Evolutionary conservation across 1,284 basidiomycete genomes (phyloP), one percentile per base, ranked within the genome.

Genomic region (Trichosporon coremiiforme): DNA sequence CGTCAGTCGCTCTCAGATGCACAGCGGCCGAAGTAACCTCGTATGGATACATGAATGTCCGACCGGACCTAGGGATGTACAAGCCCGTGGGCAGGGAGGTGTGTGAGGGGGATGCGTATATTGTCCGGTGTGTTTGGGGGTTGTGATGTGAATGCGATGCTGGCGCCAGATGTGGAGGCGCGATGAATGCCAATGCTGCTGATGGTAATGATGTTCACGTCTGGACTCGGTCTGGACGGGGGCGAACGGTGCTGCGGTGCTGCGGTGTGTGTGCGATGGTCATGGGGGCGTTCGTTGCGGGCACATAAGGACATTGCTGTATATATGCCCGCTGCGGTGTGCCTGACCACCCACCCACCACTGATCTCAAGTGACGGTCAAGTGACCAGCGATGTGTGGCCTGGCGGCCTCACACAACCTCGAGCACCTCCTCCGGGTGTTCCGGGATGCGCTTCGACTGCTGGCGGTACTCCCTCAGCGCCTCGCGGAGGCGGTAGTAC

Each of bases 401-500:
- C 36, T 38, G 36, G 2, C 47, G 22, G 47, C 47, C 47, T 53
- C n/a, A 53, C 6, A 53, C 47, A 6, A 53, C 47, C 47, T 53
- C 47, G 20, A 53, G 8, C 47, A 53, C 20, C 47, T 53, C 47
- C 47, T 53, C 47, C 3, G 47, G 47, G n/a, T n/a, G n/a, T 22
- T 53, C 47, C 20, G 47, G 47, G 47, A 53, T 53, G 1, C 20
- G 47, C 47, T 20, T 15, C 4, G 6, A 4, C 20, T 1, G 2
- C 36, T 38, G 5, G 8, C 47, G 47, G 47, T 53, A 53, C 47
- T 53, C 15, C 3, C 47, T n/a, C 20, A 53, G n/a, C 47, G 47
- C 47, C 47, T 53, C 47, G 20, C 47, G 47, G 47, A 60, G 57
- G 31, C 57, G 57, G 29, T 60, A 60, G 57, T 60, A 60, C 57